Evolutionary conservation across 306 rosid species (phyloP).

Genomic region (Abrus precatorius): DNA sequence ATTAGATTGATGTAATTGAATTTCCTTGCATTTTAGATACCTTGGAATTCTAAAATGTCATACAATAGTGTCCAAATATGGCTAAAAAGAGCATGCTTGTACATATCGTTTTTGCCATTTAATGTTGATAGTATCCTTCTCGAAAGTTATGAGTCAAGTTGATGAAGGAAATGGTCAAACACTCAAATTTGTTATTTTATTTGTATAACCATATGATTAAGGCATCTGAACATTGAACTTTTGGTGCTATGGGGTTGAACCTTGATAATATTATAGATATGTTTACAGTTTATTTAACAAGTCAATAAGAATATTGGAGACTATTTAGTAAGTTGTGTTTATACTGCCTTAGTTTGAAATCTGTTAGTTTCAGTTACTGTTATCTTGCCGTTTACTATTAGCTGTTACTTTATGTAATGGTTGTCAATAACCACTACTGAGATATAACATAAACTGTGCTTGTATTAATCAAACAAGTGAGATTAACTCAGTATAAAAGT

Average conservation of each 20-base stretch:
- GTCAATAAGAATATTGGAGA: background rate
- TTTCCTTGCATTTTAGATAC: background rate
- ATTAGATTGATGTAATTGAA: background rate
- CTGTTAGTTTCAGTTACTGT: background rate
- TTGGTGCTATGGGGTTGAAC: background rate
- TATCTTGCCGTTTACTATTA: background rate
- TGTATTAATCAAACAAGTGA: no score
- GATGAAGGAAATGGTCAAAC: background rate
- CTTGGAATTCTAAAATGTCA: background rate
- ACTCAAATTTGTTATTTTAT: background rate
- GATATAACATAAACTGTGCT: no score
- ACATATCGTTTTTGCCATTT: background rate
- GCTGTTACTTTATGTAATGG: background rate
- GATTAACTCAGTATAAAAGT: no score
- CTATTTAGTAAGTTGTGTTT: background rate
- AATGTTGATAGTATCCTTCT: background rate
- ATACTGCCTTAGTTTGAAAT: background rate
- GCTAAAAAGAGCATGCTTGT: background rate
- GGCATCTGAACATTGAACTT: background rate
- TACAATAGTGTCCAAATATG: background rate
- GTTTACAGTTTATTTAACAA: background rate
- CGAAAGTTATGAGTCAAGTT: background rate
- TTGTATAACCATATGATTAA: background rate
- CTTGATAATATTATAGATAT: background rate
- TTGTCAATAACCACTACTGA: no score